Evolutionary conservation across 2,329 filamentous ascomycete species (phyloP).

Genomic region (Chaetoscypha palmicola): DNA sequence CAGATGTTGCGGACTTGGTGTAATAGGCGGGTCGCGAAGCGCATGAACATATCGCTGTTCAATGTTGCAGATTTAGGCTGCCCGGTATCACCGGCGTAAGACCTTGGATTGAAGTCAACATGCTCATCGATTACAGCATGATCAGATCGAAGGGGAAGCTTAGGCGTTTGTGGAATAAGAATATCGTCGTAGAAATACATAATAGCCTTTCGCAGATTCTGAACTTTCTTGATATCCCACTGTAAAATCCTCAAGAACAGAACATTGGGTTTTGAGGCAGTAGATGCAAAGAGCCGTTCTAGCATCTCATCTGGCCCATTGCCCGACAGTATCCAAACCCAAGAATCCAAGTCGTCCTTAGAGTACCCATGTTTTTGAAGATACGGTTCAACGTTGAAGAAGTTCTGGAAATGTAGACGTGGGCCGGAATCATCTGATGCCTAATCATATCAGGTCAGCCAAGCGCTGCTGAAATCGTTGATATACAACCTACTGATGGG

Average conservation of each 20-base stretch:
- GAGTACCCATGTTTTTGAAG: slow-evolving; percentile 15
- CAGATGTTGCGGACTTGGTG: slow-evolving; percentile 25
- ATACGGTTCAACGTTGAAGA: background rate
- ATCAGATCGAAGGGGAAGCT: no score
- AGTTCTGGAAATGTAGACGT: no score
- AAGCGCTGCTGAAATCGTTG: no score
- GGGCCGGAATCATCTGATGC: no score
- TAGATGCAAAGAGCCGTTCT: slow-evolving; percentile 19
- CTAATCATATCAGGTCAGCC: no score
- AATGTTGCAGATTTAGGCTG: no score
- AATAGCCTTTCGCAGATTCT: slow-evolving; percentile 13
- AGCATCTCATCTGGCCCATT: slow-evolving; percentile 17
- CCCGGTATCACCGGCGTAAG: no score
- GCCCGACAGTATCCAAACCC: slow-evolving; percentile 25
- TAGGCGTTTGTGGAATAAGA: no score
- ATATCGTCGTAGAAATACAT: slow-evolving; percentile 13
- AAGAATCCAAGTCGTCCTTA: slow-evolving; percentile 22
- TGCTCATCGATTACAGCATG: no score
- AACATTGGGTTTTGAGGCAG: slow-evolving; percentile 18
- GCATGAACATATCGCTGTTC: slow-evolving; percentile 16
- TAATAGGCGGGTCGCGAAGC: slow-evolving; percentile 22
- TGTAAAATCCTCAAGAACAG: slow-evolving; percentile 25
- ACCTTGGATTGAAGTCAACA: no score
- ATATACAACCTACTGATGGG: background rate
- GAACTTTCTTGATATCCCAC: slow-evolving; percentile 16